Conservation (phyloP, 2,329 filamentous ascomycete species). For the Diaporthe nobilis region DNA sequence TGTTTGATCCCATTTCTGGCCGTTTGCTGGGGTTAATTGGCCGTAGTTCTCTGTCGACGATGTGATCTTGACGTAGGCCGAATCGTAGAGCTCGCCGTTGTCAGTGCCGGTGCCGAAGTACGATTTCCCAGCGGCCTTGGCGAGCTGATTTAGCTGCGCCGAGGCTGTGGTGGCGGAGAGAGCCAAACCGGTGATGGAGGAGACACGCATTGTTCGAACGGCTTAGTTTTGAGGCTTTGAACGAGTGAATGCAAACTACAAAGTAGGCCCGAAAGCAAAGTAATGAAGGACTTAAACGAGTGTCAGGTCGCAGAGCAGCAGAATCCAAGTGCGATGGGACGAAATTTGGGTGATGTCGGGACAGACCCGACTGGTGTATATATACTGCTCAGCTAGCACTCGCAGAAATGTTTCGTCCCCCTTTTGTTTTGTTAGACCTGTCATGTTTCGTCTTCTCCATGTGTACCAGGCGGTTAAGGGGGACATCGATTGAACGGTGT, state of each 20-base stretch:
- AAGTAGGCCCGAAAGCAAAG: neutral
- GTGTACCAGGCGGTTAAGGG: neutral
- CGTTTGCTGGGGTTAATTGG: constrained; percentile 75
- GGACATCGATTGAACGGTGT: neutral
- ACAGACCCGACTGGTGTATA: neutral
- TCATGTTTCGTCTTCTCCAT: constrained; percentile 20
- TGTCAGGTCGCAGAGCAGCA: neutral
- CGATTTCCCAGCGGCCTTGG: constrained; percentile 36
- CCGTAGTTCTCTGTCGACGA: constrained; percentile 72
- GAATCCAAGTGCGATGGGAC: neutral
- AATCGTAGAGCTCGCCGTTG: constrained; percentile 67
- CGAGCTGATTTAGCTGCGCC: constrained; percentile 42
- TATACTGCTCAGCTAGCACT: neutral
- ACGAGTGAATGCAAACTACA: neutral
- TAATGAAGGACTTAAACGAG: neutral
- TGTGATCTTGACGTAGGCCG: constrained; percentile 68
- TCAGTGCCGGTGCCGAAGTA: constrained; percentile 78
- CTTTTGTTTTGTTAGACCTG: neutral
- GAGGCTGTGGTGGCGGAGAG: constrained; percentile 27
- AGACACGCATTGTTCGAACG: neutral
- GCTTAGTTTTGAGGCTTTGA: neutral
- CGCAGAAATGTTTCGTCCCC: neutral
- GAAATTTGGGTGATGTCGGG: neutral
- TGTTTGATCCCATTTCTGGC: constrained; percentile 75
- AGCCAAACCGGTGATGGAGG: constrained; percentile 14